Evolutionary conservation across 2,329 filamentous ascomycete species (phyloP).

Genomic region (Botrytis aclada): DNA sequence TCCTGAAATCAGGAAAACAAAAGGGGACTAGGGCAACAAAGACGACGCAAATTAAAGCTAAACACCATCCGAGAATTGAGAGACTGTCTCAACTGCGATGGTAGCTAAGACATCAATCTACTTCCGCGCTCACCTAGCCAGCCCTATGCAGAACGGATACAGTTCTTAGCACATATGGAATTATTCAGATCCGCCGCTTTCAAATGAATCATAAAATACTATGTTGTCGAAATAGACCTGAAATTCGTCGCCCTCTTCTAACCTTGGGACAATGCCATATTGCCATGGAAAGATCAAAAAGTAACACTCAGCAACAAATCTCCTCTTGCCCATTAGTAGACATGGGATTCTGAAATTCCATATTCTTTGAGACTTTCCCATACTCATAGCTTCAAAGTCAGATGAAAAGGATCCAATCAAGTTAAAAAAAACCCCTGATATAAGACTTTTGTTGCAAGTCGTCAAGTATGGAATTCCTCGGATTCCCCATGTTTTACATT

Average conservation of each 20-base stretch:
- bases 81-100: not conserved
- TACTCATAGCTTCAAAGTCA: not conserved
- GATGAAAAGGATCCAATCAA: not conserved
- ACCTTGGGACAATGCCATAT: not conserved
- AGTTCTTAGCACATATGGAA: not conserved
- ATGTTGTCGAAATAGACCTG: not conserved
- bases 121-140: not conserved
- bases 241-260: not conserved
- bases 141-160: not conserved
- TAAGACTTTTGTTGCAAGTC: not conserved
- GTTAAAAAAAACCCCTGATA: not conserved
- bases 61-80: not conserved
- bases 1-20: not conserved
- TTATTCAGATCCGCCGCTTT: not conserved
- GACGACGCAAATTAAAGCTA: not conserved
- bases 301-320: not conserved
- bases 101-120: not conserved
- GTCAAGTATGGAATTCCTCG: not conserved
- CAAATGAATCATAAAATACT: not conserved
- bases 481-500: not conserved
- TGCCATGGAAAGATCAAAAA: not conserved
- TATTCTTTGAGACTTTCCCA: not conserved
- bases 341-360: not conserved
- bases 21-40: not conserved
- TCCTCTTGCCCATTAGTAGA: not conserved